Conservation (phyloP, 257 asterid species). For the Nicotiana tomentosiformis region DNA sequence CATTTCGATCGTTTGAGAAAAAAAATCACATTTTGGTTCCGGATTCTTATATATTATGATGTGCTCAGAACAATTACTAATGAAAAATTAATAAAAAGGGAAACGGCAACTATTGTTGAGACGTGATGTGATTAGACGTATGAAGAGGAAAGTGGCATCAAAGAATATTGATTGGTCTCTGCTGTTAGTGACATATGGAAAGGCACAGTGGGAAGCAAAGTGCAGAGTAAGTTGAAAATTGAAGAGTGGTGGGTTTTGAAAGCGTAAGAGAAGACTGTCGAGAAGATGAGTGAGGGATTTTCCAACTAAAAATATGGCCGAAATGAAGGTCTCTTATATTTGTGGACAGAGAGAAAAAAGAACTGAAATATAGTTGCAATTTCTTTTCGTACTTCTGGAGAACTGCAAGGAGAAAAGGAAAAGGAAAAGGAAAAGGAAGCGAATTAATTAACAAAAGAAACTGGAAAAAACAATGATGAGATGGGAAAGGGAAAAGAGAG, state of each 20-base stretch:
- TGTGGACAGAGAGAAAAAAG: too few species aligned
- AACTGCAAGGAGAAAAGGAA: background rate
- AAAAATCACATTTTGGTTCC: too few species aligned
- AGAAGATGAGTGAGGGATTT: too few species aligned
- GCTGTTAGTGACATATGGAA: background rate
- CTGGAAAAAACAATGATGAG: background rate
- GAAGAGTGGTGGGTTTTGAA: background rate
- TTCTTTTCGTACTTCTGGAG: background rate
- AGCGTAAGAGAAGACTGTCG: too few species aligned
- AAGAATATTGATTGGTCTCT: constrained; percentile 1
- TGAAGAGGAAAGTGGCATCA: background rate
- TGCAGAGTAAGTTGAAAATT: background rate
- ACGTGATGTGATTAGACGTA: background rate
- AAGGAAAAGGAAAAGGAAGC: background rate
- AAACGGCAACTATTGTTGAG: background rate
- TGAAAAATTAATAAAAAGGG: background rate
- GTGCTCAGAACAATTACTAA: too few species aligned
- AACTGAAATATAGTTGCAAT: too few species aligned
- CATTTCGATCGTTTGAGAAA: too few species aligned
- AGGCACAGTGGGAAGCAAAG: background rate
- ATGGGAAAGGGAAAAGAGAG: background rate
- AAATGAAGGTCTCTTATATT: too few species aligned
- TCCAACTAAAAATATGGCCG: too few species aligned
- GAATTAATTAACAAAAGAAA: background rate
- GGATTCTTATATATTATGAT: too few species aligned